These are phyloP conservation scores for Meyerozyma smithsonii DNA, from an alignment of 1,139 yeast species.

Conservation along the genomic window DNA sequence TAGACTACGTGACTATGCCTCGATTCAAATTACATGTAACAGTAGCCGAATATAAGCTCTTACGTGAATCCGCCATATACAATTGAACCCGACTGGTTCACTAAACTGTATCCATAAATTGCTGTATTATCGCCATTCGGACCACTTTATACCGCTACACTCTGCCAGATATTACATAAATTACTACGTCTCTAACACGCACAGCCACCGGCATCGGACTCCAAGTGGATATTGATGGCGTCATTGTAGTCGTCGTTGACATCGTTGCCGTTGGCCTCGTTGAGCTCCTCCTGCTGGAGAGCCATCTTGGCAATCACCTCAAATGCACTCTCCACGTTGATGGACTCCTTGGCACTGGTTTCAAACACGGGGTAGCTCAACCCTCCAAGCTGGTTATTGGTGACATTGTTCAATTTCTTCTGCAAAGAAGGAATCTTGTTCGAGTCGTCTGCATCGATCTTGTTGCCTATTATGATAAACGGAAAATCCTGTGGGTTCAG, in stretches of 20 bases:
- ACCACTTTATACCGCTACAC: too few species aligned
- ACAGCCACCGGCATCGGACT: constrained; percentile 68
- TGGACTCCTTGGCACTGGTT: constrained; percentile 91
- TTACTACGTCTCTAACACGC: constrained; percentile 46
- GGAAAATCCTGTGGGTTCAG: constrained; percentile 94
- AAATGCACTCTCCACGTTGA: constrained; percentile 91
- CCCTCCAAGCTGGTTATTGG: constrained; percentile 71
- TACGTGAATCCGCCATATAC: too few species aligned
- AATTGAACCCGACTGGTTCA: too few species aligned
- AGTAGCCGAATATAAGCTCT: too few species aligned
- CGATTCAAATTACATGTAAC: too few species aligned
- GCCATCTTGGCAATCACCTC: constrained; percentile 96
- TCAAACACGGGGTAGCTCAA: constrained; percentile 84
- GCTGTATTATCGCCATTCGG: too few species aligned
- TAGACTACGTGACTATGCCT: too few species aligned
- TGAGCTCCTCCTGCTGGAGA: constrained; percentile 82
- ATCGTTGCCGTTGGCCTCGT: constrained; percentile 81
- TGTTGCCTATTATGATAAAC: constrained; percentile 89
- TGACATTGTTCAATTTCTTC: constrained; percentile 82
- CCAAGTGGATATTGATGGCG: constrained; percentile 91
- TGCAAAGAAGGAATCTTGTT: constrained; percentile 73
- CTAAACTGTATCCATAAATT: too few species aligned
- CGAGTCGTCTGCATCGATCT: constrained; percentile 89
- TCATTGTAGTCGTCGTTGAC: constrained; percentile 76
- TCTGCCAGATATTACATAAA: too few species aligned